Evolutionary conservation across 169 alveolate genomes (phyloP), one percentile per base, ranked within the genome.

Genomic region (Besnoitia besnoiti): DNA sequence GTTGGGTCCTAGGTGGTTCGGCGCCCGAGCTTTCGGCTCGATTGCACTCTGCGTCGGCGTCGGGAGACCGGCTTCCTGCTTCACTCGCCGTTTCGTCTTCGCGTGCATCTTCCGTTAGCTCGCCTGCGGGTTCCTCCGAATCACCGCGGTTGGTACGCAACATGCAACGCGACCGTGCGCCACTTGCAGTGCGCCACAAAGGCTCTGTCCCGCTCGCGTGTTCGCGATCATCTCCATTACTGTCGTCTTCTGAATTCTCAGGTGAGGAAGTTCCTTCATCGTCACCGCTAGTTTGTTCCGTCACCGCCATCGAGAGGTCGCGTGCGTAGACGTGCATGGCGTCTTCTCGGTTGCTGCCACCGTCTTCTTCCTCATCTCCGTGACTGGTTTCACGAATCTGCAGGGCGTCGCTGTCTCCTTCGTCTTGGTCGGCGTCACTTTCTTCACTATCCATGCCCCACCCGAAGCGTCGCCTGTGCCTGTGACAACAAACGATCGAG

Each of bases 391-490:
- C 73, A 0, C 16, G 73, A 2, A 55, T 3, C 8, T 5, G 73
- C 27, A 33, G 27, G 10, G 73, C 35, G 3, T 55, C 73, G 46
- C 42, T 73, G 0, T 0, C 84, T 5, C 33, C 44, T 33, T 37
- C 79, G 14, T 21, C 84, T 73, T 73, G 46, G 84, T n/a, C 84
- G 16, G 24, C 84, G 46, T 73, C 84, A 33, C 49, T 37, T 5
- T 73, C 84, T 14, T 73, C 84, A 44, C 46, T 73, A 44, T 73
- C 84, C 49, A 37, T 39, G 24, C 49, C 84, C 46, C 16, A 33
- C 16, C 49, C 84, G 49, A 73, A 39, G 46, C 84, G 84, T 37
- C 84, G 42, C 44, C 84, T 39, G 46, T 73, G 84, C 21, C 84
- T 73, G 46, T 5, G 33, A 4, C n/a, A n/a, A n/a, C n/a, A n/a